These are phyloP conservation scores for Oryza longistaminata DNA, from an alignment of 176 grass and related monocot genomes.

Conservation along the genomic window DNA sequence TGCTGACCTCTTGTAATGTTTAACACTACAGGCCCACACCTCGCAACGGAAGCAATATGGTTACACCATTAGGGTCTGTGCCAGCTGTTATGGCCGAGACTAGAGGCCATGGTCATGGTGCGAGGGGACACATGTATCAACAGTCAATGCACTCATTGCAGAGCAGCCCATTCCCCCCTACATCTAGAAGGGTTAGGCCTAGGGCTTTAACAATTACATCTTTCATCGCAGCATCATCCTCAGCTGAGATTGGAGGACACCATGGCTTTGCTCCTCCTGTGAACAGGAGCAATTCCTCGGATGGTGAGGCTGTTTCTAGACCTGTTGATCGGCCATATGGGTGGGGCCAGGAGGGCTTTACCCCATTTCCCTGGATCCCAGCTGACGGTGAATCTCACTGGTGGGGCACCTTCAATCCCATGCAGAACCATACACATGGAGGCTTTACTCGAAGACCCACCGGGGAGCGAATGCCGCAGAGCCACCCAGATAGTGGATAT, in stretches of 20 bases:
- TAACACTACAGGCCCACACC: conserved; percentile 55
- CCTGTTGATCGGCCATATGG: conserved; percentile 51
- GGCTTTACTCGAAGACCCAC: conserved; percentile 51
- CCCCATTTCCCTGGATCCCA: conserved; percentile 56
- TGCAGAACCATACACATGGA: conserved; percentile 59
- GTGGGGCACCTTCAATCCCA: conserved; percentile 74
- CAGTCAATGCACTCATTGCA: conserved; percentile 55
- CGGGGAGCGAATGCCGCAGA: conserved; percentile 46
- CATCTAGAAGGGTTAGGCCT: conserved; percentile 68
- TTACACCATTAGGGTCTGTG: conserved; percentile 51
- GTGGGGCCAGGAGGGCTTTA: conserved; percentile 56
- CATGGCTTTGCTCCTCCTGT: conserved; percentile 58
- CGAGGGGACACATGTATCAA: conserved; percentile 59
- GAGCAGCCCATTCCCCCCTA: conserved; percentile 49
- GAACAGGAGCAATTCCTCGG: conserved; percentile 47
- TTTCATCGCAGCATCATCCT: conserved; percentile 61
- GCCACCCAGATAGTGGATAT: conserved; percentile 55
- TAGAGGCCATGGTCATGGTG: conserved; percentile 64
- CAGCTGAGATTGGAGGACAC: conserved; percentile 53
- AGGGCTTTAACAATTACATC: conserved; percentile 73
- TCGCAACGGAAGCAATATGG: conserved; percentile 64
- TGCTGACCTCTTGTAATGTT: conserved; percentile 3
- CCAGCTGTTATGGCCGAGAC: conserved; percentile 54
- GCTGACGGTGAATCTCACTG: conserved; percentile 66
- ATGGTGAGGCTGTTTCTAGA: conserved; percentile 52